phyloP scores from a whole-genome alignment of 1,139 yeast genomes.

The Wickerhamiella pararugosa region DNA sequence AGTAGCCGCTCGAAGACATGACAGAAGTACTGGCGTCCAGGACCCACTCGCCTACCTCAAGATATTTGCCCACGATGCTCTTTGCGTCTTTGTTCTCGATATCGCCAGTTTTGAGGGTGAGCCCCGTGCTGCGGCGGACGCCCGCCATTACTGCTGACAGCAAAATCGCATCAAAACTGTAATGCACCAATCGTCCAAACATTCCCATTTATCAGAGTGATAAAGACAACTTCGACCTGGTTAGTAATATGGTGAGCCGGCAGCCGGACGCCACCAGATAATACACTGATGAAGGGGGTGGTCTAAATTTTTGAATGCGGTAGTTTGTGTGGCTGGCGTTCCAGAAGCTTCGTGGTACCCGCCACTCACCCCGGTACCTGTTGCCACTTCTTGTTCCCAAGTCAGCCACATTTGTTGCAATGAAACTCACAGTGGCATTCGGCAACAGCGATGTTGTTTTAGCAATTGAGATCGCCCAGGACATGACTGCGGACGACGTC shows the following conservation, averaged over 20 bases:
- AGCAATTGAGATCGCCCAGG: slow-evolving; percentile 45
- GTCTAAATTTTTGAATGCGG: no score
- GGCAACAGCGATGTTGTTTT: slow-evolving; percentile 20
- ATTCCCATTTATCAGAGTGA: slow-evolving; percentile 2
- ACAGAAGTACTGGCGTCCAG: slow-evolving; percentile 61
- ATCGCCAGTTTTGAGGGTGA: slow-evolving; percentile 32
- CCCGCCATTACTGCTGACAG: slow-evolving; percentile 82
- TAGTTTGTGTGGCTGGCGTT: no score
- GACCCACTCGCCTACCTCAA: slow-evolving; percentile 73
- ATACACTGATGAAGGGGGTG: not conserved
- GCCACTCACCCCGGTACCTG: no score
- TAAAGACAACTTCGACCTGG: not conserved
- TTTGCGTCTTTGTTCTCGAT: slow-evolving; percentile 37
- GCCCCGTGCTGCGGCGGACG: slow-evolving; percentile 73
- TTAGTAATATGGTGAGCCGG: not conserved
- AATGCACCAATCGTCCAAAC: slow-evolving; percentile 33
- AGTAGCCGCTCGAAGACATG: slow-evolving; percentile 59
- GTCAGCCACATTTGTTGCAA: slow-evolving; percentile 10
- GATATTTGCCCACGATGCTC: slow-evolving; percentile 48
- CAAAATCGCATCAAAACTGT: slow-evolving; percentile 57
- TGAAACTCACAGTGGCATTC: slow-evolving; percentile 28
- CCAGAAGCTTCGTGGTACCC: no score
- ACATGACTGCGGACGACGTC: slow-evolving; percentile 52
- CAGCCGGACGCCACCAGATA: not conserved
- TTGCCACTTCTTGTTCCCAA: no score